These are phyloP conservation scores for Candida hungchunana DNA, from an alignment of 805 yeast genomes.

Conservation along the genomic window DNA sequence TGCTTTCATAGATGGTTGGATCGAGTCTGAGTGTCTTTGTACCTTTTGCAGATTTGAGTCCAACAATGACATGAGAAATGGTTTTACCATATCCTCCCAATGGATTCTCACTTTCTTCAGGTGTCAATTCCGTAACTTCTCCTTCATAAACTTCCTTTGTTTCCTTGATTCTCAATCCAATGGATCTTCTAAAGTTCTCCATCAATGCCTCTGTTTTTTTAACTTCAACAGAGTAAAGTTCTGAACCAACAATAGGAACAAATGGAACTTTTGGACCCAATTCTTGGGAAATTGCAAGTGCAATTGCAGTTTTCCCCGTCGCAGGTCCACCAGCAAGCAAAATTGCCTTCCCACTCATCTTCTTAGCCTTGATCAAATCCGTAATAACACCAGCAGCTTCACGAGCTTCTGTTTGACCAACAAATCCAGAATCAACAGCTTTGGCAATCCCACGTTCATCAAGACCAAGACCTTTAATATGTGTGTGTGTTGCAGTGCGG, in stretches of 20 bases:
- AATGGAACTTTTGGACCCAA: constrained; percentile 97
- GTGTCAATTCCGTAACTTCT: constrained; percentile 92
- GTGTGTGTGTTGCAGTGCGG: constrained; percentile 95
- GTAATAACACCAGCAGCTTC: constrained; percentile 95
- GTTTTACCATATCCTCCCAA: constrained; percentile 98
- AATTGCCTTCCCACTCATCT: constrained; percentile 94
- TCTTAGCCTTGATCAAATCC: constrained; percentile 86
- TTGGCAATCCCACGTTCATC: constrained; percentile 88
- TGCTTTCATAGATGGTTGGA: constrained; percentile 88
- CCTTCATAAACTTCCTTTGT: constrained; percentile 98
- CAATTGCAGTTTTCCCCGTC: constrained; percentile 96
- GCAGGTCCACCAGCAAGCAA: constrained; percentile 97
- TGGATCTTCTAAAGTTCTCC: constrained; percentile 96
- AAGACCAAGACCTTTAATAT: constrained; percentile 89
- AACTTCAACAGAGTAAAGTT: constrained; percentile 91
- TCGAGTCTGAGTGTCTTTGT: constrained; percentile 85
- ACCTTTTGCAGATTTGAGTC: constrained; percentile 88
- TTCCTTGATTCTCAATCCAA: constrained; percentile 93
- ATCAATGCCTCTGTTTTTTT: constrained; percentile 94
- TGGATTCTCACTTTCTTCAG: constrained; percentile 95
- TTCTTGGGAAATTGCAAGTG: constrained; percentile 92
- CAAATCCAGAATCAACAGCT: constrained; percentile 80
- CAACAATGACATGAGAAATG: constrained; percentile 88
- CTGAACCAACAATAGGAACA: constrained; percentile 95
- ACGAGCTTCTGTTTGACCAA: constrained; percentile 67